Evolutionary conservation across 2,329 filamentous ascomycete species (phyloP).

Genomic region (Decorospora gaudefroyi): DNA sequence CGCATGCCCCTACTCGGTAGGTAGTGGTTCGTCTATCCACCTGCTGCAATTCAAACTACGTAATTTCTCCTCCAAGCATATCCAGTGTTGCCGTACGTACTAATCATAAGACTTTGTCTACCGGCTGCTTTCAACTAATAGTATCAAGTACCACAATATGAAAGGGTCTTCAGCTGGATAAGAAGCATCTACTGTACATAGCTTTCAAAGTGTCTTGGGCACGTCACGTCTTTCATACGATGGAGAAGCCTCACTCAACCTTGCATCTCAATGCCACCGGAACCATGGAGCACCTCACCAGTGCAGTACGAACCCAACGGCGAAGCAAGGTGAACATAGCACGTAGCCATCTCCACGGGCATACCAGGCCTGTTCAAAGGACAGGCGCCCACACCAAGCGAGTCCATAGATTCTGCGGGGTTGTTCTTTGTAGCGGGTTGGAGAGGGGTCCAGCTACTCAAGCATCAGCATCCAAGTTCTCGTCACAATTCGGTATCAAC

Average conservation of each 20-base stretch:
- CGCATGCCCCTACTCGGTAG: too few species aligned
- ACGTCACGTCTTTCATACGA: too few species aligned
- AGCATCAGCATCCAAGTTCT: neutral
- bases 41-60: too few species aligned
- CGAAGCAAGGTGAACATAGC: constrained; percentile 26
- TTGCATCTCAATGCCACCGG: constrained; percentile 28
- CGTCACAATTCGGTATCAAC: constrained; percentile 18
- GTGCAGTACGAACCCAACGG: constrained; percentile 27
- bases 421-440: constrained; percentile 22
- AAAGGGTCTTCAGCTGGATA: too few species aligned
- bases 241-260: constrained; percentile 14
- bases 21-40: too few species aligned
- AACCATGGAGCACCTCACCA: constrained; percentile 24
- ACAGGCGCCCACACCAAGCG: constrained; percentile 24
- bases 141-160: too few species aligned
- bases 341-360: constrained; percentile 27
- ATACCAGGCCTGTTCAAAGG: constrained; percentile 25
- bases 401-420: constrained; percentile 18
- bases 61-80: too few species aligned
- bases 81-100: too few species aligned
- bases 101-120: too few species aligned
- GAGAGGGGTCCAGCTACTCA: constrained; percentile 21
- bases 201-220: too few species aligned
- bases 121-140: too few species aligned
- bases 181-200: too few species aligned